phyloP scores from a whole-genome alignment of 257 asterid species.

The Nicotiana attenuata region DNA sequence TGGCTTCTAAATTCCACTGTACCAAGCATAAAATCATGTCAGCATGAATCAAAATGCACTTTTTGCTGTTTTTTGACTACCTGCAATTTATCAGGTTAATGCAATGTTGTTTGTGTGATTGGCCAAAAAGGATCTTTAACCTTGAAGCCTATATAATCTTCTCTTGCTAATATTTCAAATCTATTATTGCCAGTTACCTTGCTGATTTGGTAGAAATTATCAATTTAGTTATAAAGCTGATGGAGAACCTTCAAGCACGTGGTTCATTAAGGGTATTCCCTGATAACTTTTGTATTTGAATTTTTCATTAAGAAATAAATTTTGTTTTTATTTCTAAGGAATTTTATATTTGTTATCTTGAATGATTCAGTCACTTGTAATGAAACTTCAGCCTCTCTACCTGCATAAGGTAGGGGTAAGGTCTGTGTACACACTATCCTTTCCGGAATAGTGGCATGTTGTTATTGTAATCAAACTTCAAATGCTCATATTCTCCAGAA shows the following conservation, averaged over 20 bases:
- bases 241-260: conserved; percentile 85
- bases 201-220: conserved; percentile 84
- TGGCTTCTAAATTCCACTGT: background rate
- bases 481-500: background rate
- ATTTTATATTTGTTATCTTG: background rate
- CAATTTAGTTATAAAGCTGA: conserved; percentile 64
- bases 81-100: background rate
- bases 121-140: background rate
- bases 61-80: background rate
- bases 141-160: background rate
- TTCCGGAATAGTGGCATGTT: no score
- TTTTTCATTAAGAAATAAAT: background rate
- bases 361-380: background rate
- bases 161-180: conserved; percentile 19
- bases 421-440: no score
- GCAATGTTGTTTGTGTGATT: conserved; percentile 3
- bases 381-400: background rate
- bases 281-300: background rate
- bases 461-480: background rate
- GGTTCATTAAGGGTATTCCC: conserved; percentile 79
- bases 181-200: conserved; percentile 66
- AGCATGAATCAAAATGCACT: conserved; percentile 2
- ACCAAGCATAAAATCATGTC: background rate
- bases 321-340: background rate
- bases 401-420: no score